These are phyloP conservation scores for Jaenimonas drosophilae DNA, from an alignment of 208 protist species.

Conservation along the genomic window DNA sequence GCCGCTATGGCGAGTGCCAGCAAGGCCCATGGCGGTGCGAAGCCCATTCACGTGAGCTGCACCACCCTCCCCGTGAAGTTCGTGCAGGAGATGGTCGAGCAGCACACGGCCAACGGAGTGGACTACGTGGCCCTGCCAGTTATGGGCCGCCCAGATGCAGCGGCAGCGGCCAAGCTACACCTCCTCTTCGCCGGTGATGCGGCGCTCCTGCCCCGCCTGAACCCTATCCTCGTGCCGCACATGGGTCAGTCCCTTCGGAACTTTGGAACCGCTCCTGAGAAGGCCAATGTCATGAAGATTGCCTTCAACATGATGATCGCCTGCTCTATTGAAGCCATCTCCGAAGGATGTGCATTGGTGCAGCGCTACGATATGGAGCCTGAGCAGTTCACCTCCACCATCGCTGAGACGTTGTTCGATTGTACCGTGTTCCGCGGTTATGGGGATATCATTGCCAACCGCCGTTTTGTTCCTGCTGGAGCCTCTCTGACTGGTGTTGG, in stretches of 20 bases:
- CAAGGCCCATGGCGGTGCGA: neutral
- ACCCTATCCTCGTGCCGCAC: slow-evolving; percentile 12
- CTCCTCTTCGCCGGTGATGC: slow-evolving; percentile 11
- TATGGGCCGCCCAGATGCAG: slow-evolving; percentile 15
- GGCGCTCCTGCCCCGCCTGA: slow-evolving; percentile 1
- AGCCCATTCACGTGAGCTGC: slow-evolving; percentile 21
- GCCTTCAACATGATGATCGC: slow-evolving; percentile 24
- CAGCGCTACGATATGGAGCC: slow-evolving; percentile 14
- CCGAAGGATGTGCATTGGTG: slow-evolving; percentile 15
- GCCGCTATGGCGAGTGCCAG: slow-evolving; percentile 3
- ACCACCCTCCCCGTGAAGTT: slow-evolving; percentile 12
- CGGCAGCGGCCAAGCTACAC: slow-evolving; percentile 16
- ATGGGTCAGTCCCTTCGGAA: slow-evolving; percentile 15
- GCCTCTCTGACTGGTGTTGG: slow-evolving; percentile 14
- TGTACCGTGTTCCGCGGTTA: slow-evolving; percentile 17
- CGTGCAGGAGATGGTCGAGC: slow-evolving; percentile 1
- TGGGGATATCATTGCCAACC: slow-evolving; percentile 12
- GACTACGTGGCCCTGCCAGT: slow-evolving; percentile 14
- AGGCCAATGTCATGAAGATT: slow-evolving; percentile 22
- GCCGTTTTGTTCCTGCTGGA: slow-evolving; percentile 10
- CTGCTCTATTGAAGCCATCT: slow-evolving; percentile 11
- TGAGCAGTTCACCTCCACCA: slow-evolving; percentile 9
- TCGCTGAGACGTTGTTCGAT: slow-evolving; percentile 16
- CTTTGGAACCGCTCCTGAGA: slow-evolving; percentile 12
- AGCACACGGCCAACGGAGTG: slow-evolving; percentile 9